Evolutionary conservation across 306 rosid species (phyloP).

Genomic region (Mimosa bimucronata): DNA sequence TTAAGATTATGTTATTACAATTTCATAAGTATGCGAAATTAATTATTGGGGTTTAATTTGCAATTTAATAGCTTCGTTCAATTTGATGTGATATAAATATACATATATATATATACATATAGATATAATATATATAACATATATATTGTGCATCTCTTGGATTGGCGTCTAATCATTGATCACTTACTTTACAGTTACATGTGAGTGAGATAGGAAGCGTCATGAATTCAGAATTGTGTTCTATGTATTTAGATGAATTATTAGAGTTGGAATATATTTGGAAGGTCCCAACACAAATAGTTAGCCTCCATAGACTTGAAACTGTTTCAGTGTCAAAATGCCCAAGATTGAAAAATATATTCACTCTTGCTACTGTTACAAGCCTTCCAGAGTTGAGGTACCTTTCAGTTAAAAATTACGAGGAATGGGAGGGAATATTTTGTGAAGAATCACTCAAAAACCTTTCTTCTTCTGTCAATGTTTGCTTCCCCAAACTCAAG

Average conservation of each 20-base stretch:
- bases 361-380: not conserved
- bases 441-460: conserved; percentile 19
- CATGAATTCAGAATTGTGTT: not conserved
- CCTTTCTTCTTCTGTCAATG: not conserved
- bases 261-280: not conserved
- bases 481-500: not conserved
- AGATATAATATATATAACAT: too few relatives aligned
- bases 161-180: not conserved
- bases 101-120: too few relatives aligned
- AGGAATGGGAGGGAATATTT: conserved; percentile 18
- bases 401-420: fast-evolving
- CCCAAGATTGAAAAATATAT: not conserved
- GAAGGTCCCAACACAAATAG: not conserved
- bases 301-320: not conserved
- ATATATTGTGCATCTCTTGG: too few relatives aligned
- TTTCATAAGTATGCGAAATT: too few relatives aligned
- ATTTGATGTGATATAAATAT: too few relatives aligned
- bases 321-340: fast-evolving
- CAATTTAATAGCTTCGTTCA: too few relatives aligned
- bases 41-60: too few relatives aligned
- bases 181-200: not conserved
- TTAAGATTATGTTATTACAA: too few relatives aligned
- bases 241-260: not conserved
- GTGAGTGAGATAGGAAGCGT: not conserved
- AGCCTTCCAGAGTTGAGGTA: not conserved